phyloP scores from a whole-genome alignment of 805 yeast genomes.

The Sungouiella thailandica region DNA sequence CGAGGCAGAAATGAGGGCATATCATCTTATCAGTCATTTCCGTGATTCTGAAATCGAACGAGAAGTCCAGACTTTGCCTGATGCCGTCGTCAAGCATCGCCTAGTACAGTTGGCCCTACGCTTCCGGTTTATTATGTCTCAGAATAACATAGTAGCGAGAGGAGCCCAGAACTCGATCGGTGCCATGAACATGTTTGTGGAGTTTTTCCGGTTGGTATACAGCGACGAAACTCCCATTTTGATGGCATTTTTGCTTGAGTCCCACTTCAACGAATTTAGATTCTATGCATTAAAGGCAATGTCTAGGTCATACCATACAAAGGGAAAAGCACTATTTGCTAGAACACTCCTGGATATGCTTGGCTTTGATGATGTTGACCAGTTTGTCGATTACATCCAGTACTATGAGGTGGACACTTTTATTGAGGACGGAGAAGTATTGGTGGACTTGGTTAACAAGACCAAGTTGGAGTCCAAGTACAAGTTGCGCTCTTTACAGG shows the following conservation, averaged over 20 bases:
- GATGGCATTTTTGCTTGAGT: constrained; percentile 70
- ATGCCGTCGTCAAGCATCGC: constrained; percentile 45
- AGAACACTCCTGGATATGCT: constrained; percentile 44
- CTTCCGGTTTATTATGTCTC: constrained; percentile 61
- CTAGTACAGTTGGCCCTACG: constrained; percentile 67
- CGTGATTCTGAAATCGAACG: constrained; percentile 83
- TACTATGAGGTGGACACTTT: constrained; percentile 55
- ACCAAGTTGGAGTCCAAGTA: constrained; percentile 37
- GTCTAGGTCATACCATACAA: constrained; percentile 61
- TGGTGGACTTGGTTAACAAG: constrained; percentile 38
- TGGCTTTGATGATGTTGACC: constrained; percentile 61
- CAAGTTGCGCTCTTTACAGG: constrained; percentile 33
- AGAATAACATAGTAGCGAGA: constrained; percentile 54
- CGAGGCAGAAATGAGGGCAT: constrained; percentile 92
- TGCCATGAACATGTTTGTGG: constrained; percentile 52
- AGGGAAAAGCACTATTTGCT: constrained; percentile 60
- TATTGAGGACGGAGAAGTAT: constrained; percentile 20
- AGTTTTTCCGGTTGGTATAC: constrained; percentile 56
- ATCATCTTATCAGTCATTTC: constrained; percentile 71
- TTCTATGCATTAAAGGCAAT: constrained; percentile 67
- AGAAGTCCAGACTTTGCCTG: constrained; percentile 65
- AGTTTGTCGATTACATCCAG: constrained; percentile 51
- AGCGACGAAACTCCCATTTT: constrained; percentile 54
- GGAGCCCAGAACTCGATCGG: constrained; percentile 49
- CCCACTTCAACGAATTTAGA: constrained; percentile 74